Evolutionary conservation across 176 grass and related monocot genomes (phyloP).

Genomic region (Tuctoria greenei): DNA sequence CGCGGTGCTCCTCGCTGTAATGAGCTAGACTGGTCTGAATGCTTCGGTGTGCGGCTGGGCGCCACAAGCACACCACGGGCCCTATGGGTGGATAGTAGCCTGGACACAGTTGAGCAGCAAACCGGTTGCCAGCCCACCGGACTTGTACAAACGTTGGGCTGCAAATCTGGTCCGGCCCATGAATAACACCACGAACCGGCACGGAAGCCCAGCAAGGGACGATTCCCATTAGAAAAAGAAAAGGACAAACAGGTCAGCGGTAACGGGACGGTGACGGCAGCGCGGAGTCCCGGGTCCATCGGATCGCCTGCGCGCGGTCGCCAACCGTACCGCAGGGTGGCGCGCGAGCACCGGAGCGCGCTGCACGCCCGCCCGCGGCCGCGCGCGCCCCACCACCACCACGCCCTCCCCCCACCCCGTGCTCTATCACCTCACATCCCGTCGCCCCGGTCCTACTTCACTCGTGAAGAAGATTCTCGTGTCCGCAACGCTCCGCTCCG

Average conservation of each 20-base stretch:
- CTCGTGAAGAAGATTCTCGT: conserved; percentile 16
- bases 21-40: too few species aligned
- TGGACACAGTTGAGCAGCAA: background rate
- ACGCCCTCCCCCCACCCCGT: background rate
- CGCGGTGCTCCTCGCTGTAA: too few species aligned
- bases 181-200: background rate
- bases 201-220: background rate
- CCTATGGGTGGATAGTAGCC: background rate
- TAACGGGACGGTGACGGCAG: conserved; percentile 31
- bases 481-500: background rate
- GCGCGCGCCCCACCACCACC: too few species aligned
- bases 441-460: background rate
- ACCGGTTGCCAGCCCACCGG: background rate
- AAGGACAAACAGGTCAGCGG: background rate
- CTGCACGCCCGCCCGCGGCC: too few species aligned
- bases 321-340: background rate
- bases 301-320: conserved; percentile 40
- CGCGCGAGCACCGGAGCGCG: background rate
- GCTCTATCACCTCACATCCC: conserved; percentile 31
- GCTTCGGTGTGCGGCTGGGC: too few species aligned
- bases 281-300: conserved; percentile 39
- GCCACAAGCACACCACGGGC: background rate
- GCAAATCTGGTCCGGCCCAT: background rate
- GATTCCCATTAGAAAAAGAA: background rate
- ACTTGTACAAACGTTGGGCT: background rate